Conservation (phyloP, 202 grass and related monocot species). For the Carex arenaria region DNA sequence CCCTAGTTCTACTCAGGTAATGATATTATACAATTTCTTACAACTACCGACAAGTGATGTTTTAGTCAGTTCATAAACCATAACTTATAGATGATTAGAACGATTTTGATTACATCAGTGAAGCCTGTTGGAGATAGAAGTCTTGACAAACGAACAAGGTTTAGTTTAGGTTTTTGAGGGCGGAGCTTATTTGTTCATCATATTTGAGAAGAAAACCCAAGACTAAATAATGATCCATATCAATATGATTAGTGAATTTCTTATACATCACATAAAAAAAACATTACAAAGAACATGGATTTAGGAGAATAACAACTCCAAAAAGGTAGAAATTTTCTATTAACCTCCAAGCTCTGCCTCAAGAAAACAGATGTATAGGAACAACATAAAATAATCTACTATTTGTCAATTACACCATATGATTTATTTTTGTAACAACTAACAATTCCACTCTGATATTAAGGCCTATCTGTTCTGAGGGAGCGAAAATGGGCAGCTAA, state of each 20-base stretch:
- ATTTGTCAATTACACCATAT: background rate
- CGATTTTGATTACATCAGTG: too few relatives aligned
- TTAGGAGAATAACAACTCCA: background rate
- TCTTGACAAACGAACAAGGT: too few relatives aligned
- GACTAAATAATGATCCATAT: background rate
- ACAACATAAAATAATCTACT: background rate
- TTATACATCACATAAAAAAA: background rate
- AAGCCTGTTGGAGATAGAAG: too few relatives aligned
- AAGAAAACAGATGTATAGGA: background rate
- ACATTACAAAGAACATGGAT: background rate
- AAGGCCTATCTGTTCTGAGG: slow-evolving; percentile 48
- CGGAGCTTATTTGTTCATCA: background rate
- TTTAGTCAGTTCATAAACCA: too few relatives aligned
- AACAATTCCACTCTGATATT: background rate
- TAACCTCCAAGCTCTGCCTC: background rate
- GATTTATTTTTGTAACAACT: background rate
- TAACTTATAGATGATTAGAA: too few relatives aligned
- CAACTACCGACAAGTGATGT: too few relatives aligned
- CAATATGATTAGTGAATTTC: background rate
- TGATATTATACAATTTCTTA: too few relatives aligned
- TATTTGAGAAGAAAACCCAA: background rate
- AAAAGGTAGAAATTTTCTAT: background rate
- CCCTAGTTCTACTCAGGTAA: too few relatives aligned
- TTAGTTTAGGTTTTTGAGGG: too few relatives aligned
- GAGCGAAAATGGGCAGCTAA: slow-evolving; percentile 86